Conservation (phyloP, 2,329 filamentous ascomycete species). For the Westerdykella aurantiaca region DNA sequence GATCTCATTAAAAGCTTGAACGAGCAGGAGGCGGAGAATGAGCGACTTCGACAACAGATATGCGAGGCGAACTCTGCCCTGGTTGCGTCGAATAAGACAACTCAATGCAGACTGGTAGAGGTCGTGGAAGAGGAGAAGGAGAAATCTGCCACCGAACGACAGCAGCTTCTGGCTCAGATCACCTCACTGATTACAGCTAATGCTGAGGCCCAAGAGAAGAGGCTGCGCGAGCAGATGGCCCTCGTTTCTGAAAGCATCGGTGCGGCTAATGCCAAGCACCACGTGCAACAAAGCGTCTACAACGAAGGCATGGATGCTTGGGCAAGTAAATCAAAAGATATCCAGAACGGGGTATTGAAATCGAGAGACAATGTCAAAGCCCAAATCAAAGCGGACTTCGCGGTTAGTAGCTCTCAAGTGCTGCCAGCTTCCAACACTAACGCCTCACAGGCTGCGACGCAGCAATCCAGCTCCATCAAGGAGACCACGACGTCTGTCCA, state of each 20-base stretch:
- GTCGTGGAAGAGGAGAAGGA: slow-evolving; percentile 71
- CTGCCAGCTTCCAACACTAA: slow-evolving; percentile 17
- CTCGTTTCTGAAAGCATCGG: slow-evolving; percentile 60
- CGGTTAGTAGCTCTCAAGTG: slow-evolving; percentile 46
- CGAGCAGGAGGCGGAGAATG: slow-evolving; percentile 70
- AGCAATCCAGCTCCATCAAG: slow-evolving; percentile 78
- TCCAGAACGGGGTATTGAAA: slow-evolving; percentile 65
- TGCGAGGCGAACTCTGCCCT: slow-evolving; percentile 63
- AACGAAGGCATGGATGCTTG: slow-evolving; percentile 67
- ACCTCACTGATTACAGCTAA: slow-evolving; percentile 69
- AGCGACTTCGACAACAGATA: slow-evolving; percentile 66
- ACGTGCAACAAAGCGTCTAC: slow-evolving; percentile 61
- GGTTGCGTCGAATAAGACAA: slow-evolving; percentile 60
- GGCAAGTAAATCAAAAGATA: slow-evolving; percentile 61
- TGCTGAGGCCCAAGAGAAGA: slow-evolving; percentile 65
- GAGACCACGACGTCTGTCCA: slow-evolving; percentile 81
- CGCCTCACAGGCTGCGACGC: slow-evolving; percentile 58
- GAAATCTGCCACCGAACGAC: slow-evolving; percentile 66
- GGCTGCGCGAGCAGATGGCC: slow-evolving; percentile 60
- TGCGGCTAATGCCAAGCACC: slow-evolving; percentile 59
- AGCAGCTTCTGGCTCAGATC: slow-evolving; percentile 70
- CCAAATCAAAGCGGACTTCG: slow-evolving; percentile 83
- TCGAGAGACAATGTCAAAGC: slow-evolving; percentile 74
- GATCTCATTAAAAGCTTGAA: slow-evolving; percentile 69
- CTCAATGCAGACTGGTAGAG: slow-evolving; percentile 61